These are phyloP conservation scores for Backusella tarrabulga DNA, from an alignment of 192 early-diverging fungal genomes.

Conservation along the genomic window DNA sequence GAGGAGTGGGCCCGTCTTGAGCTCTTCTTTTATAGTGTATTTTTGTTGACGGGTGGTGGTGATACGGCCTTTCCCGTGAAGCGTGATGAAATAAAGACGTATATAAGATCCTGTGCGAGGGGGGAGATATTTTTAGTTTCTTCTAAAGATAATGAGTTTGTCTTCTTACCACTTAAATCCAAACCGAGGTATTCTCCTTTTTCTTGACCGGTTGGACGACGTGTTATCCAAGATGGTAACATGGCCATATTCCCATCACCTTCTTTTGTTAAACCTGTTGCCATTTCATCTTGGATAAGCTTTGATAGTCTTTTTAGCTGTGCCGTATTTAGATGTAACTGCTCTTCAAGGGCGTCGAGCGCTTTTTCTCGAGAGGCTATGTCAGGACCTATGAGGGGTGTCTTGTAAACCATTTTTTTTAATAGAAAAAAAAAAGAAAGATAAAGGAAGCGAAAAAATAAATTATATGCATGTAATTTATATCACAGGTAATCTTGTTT, in stretches of 20 bases:
- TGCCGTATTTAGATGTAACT: conserved; percentile 54
- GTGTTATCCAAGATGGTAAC: conserved; percentile 76
- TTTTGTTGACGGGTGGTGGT: conserved; percentile 58
- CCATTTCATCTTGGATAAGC: conserved; percentile 58
- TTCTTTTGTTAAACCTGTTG: conserved; percentile 44
- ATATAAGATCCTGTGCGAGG: conserved; percentile 5
- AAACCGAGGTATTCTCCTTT: conserved; percentile 75
- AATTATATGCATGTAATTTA: not conserved
- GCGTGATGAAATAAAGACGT: conserved; percentile 17
- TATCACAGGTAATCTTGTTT: not conserved
- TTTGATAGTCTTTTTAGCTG: conserved; percentile 52
- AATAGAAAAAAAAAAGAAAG: not conserved
- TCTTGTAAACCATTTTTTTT: conserved; percentile 6
- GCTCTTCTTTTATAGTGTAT: conserved; percentile 49
- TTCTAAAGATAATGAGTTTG: not conserved
- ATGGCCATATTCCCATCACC: conserved; percentile 42
- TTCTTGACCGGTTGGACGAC: conserved; percentile 70
- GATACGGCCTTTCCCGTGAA: conserved; percentile 56
- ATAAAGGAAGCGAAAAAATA: not conserved
- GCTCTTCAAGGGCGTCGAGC: not conserved
- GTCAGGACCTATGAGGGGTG: not conserved
- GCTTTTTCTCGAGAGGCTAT: not conserved
- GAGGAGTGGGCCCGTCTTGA: conserved; percentile 38
- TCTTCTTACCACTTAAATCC: conserved; percentile 72
- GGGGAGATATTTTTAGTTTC: not conserved